Evolutionary conservation across 495 filamentous ascomycete species (phyloP).

Genomic region (Aspergillus avenaceus): DNA sequence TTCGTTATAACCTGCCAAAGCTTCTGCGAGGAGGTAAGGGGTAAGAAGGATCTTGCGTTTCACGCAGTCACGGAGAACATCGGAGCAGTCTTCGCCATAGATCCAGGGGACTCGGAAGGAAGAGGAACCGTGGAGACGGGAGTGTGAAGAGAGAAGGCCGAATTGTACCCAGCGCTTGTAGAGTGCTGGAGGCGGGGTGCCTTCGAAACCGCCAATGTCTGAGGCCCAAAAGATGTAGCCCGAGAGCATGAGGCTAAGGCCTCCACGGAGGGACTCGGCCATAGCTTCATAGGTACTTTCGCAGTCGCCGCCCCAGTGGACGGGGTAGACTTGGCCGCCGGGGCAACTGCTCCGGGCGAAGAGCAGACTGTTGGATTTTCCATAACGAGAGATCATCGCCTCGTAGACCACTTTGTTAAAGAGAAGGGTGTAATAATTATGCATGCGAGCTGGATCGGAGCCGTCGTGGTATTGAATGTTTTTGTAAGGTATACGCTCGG

Average conservation of each 20-base stretch:
- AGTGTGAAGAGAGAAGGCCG: constrained; percentile 63
- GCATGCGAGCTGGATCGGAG: constrained; percentile 60
- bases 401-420: constrained; percentile 70
- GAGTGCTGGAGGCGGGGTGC: constrained; percentile 59
- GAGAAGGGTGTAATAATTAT: constrained; percentile 69
- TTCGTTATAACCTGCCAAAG: constrained; percentile 34
- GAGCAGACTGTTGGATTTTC: constrained; percentile 55
- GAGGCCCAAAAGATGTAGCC: constrained; percentile 68
- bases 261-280: constrained; percentile 69
- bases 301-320: constrained; percentile 66
- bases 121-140: constrained; percentile 60
- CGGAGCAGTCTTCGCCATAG: constrained; percentile 59
- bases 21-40: constrained; percentile 58
- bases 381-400: constrained; percentile 55
- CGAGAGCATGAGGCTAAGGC: constrained; percentile 58
- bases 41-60: constrained; percentile 59
- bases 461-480: constrained; percentile 56
- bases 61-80: constrained; percentile 54
- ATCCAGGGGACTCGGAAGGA: constrained; percentile 71
- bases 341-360: constrained; percentile 66
- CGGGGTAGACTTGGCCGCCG: constrained; percentile 63
- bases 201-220: constrained; percentile 74
- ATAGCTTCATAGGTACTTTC: constrained; percentile 69
- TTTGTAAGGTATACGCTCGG: constrained; percentile 62
- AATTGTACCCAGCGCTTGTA: constrained; percentile 78